Evolutionary conservation across 1,284 basidiomycete genomes (phyloP).

Genomic region (Rhodotorula mucilaginosa): DNA sequence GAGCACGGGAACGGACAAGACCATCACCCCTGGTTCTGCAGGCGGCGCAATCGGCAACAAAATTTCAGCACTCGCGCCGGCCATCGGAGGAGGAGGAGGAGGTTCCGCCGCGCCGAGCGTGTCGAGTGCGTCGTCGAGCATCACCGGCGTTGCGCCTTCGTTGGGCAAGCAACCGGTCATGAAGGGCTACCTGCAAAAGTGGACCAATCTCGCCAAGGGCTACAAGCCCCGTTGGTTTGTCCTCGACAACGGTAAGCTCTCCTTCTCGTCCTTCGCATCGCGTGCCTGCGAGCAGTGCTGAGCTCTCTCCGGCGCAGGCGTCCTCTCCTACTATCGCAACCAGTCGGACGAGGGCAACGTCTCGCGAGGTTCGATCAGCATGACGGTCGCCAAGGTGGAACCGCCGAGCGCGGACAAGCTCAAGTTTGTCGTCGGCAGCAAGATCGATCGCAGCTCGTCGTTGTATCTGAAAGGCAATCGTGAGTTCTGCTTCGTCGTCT

Average conservation of each 20-base stretch:
- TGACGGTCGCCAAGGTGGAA: constrained; percentile 65
- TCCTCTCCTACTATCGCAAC: constrained; percentile 66
- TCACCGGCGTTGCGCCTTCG: background rate
- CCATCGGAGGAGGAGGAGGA: background rate
- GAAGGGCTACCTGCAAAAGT: constrained; percentile 82
- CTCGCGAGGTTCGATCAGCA: constrained; percentile 81
- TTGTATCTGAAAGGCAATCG: constrained; percentile 87
- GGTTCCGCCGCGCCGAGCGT: background rate
- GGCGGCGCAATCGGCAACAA: background rate
- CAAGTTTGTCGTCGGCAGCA: constrained; percentile 77
- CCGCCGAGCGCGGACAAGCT: constrained; percentile 57
- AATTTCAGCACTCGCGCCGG: background rate
- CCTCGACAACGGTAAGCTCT: constrained; percentile 70
- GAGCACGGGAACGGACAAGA: background rate
- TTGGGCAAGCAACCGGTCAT: constrained; percentile 59
- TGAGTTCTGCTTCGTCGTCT: constrained; percentile 13
- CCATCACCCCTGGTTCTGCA: background rate
- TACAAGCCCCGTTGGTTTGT: constrained; percentile 95
- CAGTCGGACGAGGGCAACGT: constrained; percentile 88
- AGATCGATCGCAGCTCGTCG: constrained; percentile 45
- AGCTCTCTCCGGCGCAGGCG: constrained; percentile 17
- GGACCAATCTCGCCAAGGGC: constrained; percentile 83
- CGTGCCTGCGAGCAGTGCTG: constrained; percentile 10
- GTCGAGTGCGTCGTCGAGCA: background rate
- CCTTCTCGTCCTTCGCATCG: background rate